Evolutionary conservation across 2,329 filamentous ascomycete species (phyloP).

Genomic region (Colletotrichum sp.): DNA sequence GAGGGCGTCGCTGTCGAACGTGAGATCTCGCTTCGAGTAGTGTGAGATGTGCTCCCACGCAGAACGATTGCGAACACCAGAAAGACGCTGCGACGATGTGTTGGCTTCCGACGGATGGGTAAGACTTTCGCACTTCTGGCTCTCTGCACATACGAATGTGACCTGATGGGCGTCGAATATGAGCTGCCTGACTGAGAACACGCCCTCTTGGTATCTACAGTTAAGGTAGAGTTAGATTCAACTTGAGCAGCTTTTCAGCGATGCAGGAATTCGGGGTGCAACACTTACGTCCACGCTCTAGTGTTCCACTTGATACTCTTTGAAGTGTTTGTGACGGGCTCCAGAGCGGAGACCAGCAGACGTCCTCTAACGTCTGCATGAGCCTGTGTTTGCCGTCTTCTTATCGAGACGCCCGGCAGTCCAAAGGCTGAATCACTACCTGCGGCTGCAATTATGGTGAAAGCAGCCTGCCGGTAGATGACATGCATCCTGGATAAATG

Average conservation of each 20-base stretch:
- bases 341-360: background rate
- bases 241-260: rapidly evolving
- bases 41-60: background rate
- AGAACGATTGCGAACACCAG: background rate
- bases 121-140: background rate
- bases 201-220: background rate
- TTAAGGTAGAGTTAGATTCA: rapidly evolving
- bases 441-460: background rate
- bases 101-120: background rate
- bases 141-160: background rate
- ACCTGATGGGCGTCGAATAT: background rate
- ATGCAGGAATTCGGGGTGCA: rapidly evolving
- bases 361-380: background rate
- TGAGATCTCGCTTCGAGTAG: background rate
- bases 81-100: background rate
- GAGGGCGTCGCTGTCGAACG: background rate
- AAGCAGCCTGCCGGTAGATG: background rate
- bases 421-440: rapidly evolving
- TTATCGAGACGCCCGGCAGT: background rate
- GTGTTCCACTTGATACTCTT: background rate
- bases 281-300: background rate
- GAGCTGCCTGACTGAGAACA: background rate
- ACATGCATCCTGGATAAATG: background rate
- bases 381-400: background rate
- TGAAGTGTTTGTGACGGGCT: rapidly evolving